Evolutionary conservation across 1,139 yeast genomes (phyloP), one percentile per base, ranked within the genome.

Genomic region (Pichia sp.): DNA sequence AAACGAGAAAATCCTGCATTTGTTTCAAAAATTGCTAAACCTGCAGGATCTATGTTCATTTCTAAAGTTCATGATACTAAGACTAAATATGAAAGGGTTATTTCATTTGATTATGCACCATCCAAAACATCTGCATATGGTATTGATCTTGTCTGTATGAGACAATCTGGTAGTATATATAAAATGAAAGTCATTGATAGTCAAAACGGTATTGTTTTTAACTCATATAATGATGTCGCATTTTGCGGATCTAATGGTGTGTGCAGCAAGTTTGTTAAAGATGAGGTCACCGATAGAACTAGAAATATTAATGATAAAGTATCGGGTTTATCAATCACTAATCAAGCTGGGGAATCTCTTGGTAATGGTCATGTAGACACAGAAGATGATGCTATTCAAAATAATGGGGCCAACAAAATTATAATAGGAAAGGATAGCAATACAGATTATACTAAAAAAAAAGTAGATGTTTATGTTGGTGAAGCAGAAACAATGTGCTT

Each of bases 151-250:
- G 80, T 89, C 32, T 89, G 96, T 62, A 84, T 89, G 84, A 70
- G 96, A 52, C 95, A 87, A 58, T 83, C 95, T 1, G 96, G 96
- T 2, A 82, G 87, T 40, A 82, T 87, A 0, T 89, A 85, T 63
- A 70, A 86, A 49, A 86, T 86, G 92, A 76, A 82, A 0, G 85
- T 82, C 1, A 68, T 71, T 2, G 94, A 86, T 59, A 77, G 84
- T 43, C 80, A 82, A 31, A 80, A 80, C 39, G 71, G 80, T 6
- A 62, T 83, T 22, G 71, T 68, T 23, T 85, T 89, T 62, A 86
- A 81, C 55, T 79, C 92, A 0, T 74, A 70, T 53, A 87, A 87
- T 58, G 87, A 85, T 43, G 67, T 87, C 39, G 70, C 84, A 1
- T 67, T 82, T 35, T 72, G 81, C 3, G 90, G 92, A 7, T 78